A percentile compares a stretch with the other conserved stretches of the same genome.
Evolutionary conservation across 495 filamentous ascomycete genomes (phyloP).

Genomic region (Daldinia grandis): DNA sequence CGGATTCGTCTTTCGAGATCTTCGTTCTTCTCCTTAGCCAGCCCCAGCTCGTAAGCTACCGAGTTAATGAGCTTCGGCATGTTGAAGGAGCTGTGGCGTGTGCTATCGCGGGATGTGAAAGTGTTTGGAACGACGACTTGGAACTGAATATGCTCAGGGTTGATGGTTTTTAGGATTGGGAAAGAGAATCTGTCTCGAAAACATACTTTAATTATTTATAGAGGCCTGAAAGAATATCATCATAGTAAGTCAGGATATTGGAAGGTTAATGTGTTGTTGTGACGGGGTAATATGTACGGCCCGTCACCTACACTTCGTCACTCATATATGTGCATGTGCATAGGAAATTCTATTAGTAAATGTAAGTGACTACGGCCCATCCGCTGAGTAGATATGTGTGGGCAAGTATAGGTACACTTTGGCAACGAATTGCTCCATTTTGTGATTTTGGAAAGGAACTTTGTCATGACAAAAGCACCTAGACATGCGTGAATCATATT

Average conservation of each 20-base stretch:
- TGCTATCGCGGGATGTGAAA: too few species aligned
- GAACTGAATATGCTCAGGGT: neutral
- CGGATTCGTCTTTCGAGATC: neutral
- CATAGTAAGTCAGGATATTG: neutral
- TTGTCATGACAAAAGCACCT: too few species aligned
- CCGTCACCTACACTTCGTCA: too few species aligned
- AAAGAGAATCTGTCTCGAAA: neutral
- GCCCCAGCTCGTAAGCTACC: neutral
- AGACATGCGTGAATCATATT: too few species aligned
- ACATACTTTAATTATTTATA: neutral
- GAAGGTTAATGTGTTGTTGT: neutral
- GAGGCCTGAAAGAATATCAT: neutral
- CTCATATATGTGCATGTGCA: too few species aligned
- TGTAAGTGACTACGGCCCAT: too few species aligned
- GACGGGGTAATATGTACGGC: neutral
- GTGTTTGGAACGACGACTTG: too few species aligned
- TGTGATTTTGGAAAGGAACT: too few species aligned
- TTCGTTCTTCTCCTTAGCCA: slow-evolving; percentile 3
- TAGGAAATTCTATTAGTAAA: too few species aligned
- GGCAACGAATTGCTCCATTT: too few species aligned
- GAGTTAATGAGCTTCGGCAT: slow-evolving; percentile 10
- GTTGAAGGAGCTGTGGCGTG: neutral
- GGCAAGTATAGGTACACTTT: too few species aligned
- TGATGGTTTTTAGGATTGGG: neutral
- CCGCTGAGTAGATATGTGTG: too few species aligned